Evolutionary conservation across 2,329 filamentous ascomycete species (phyloP), one percentile per base, ranked within the genome.

Genomic region (Neurospora sp.): DNA sequence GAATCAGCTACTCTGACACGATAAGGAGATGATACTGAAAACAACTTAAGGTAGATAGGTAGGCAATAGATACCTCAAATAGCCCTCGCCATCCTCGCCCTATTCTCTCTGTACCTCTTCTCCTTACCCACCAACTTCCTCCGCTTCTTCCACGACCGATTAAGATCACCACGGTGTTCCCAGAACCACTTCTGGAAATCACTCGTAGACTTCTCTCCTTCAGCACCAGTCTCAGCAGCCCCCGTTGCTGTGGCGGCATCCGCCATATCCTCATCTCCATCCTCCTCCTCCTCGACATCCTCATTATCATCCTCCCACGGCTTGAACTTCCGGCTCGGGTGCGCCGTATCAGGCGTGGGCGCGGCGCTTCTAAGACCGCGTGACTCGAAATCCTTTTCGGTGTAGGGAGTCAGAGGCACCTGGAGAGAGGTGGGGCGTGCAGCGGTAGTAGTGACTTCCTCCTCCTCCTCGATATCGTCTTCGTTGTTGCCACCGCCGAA

Each of bases 301-400:
- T 79, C 80, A n/a, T 82, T 81, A 2, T 81, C 80, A 36, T 79
- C 80, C 52, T 85, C 80, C 84, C 86, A 89, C 36, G 90, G 83
- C 72, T 84, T 83, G 76, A 90, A 89, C 70, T 83, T 85, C 37
- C 88, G 87, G 52, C 84, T 88, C 1, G 92, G 89, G 71, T 93
- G 89, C 1, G 93, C 93, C 0, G 96, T 98, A 77, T 99, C 96
- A 0, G 96, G 96, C 0, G 96, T 99, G 0, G 96, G 96, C 2
- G 96, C 96, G 6, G 93, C 93, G 77, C 93, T 97, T 69, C 96
- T 87, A n/a, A 92, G 78, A 67, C 87, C 87, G 72, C 93, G 87
- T 81, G 84, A 88, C 74, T 92, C 90, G 38, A 95, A 83, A 74
- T 98, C 95, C 74, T 89, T 87, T 72, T 89, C 88, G 0, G 92